Base-by-base conservation (phyloP, 371 early-diverging fungal genomes). In the Mucor mucedo region DNA sequence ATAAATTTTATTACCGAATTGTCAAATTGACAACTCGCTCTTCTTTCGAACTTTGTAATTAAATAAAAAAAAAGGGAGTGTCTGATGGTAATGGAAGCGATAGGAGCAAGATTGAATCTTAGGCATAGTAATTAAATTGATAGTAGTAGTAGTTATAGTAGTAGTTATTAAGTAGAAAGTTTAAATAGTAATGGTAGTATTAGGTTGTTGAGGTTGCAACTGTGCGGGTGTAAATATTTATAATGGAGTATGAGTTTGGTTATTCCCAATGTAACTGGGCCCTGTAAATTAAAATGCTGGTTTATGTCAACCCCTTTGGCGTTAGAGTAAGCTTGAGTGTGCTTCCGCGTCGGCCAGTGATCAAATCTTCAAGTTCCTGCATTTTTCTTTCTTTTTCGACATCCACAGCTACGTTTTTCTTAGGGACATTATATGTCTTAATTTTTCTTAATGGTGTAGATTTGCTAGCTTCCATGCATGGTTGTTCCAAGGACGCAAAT, bases 321-420 rank as follows among this genome's bases (percentile, higher is more conserved):
- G 81, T 80, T 52, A 80, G 57, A 44, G 71, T 73, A 55, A 80
- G 58, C 52, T 77, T 80, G 21, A 80, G 58, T 27, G 81, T 80
- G 47, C 81, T 77, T 58, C 71, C 78, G 39, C 78, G 66, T n/a
- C 78, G 66, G 27, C 78, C 73, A 28, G 71, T 70, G 53, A 80
- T 80, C 39, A 77, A 57, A 52, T 80, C 81, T 53, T 80, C 81
- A 7, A 80, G 59, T 47, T 76, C 76, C 41, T 70, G 63, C 49
- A 69, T 72, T 50, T 72, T 74, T 27, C 72, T 69, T 35, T 63
- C 62, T 39, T 66, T 67, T 40, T 80, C 80, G 21, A 62, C 33
- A 14, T 77, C 76, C 4, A 35, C 32, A 29, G 42, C 47, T 14
- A 13, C 42, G 11, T 6, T 16, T 16, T 53, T 60, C 30, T 63